A percentile compares a stretch with the other conserved stretches of the same genome.
Evolutionary conservation across 345 rosid species (phyloP).

Genomic region (Salix purpurea): DNA sequence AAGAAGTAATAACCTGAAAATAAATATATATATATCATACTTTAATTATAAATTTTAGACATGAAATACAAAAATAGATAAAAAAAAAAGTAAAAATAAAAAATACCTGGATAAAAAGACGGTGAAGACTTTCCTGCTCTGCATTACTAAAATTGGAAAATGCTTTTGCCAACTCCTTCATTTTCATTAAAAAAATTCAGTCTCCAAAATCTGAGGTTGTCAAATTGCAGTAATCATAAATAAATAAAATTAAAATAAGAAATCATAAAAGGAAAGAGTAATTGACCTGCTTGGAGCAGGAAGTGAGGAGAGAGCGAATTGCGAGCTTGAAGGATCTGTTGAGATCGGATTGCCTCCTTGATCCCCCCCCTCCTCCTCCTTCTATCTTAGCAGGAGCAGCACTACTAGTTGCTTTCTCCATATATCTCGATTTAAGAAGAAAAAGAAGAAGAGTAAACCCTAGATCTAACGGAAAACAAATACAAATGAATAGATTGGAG

Average conservation of each 20-base stretch:
- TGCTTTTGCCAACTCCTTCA: conserved; percentile 45
- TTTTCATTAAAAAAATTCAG: background rate
- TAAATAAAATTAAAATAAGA: no score
- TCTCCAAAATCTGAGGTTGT: no score
- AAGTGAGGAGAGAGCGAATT: conserved; percentile 54
- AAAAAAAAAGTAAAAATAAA: background rate
- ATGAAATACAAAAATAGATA: background rate
- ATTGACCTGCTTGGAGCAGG: conserved; percentile 54
- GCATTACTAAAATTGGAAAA: conserved; percentile 43
- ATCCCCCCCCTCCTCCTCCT: no score
- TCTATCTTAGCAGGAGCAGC: no score
- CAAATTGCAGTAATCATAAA: no score
- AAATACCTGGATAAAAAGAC: conserved; percentile 51
- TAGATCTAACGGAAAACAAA: no score
- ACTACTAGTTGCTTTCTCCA: no score
- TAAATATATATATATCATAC: background rate
- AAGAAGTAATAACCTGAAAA: conserved; percentile 59
- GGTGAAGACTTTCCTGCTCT: conserved; percentile 49
- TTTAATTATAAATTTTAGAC: no score
- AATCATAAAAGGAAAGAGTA: background rate
- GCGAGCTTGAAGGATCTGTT: conserved; percentile 52
- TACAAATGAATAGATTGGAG: no score
- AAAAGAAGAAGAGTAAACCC: no score
- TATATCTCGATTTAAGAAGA: no score
- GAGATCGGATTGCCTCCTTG: conserved; percentile 38